Base-by-base conservation (phyloP, 2,329 filamentous ascomycete genomes). In the Colletotrichum destructivum region DNA sequence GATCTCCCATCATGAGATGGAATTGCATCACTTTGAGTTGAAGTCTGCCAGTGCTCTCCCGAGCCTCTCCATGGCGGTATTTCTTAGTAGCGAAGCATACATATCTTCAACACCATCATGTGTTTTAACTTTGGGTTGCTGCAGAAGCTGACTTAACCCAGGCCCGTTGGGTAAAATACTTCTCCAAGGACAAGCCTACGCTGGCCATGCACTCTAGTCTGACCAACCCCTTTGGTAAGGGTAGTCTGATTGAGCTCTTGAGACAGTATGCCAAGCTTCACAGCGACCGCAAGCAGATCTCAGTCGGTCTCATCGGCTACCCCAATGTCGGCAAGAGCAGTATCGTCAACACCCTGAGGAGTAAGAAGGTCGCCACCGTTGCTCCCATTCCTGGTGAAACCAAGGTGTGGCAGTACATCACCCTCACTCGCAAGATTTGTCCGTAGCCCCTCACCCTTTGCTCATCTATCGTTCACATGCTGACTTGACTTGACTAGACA, bases 41-140 rank as follows among this genome's bases (percentile, higher is more conserved):
- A 98, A 93, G 87, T 87, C 90, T 91, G 89, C 89, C 90, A 89
- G 89, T 88, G 84, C 89, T 86, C 78, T 82, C 81, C 18, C 21
- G 66, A 74, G 64, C 71, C 68, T 74, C 44, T 52, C 26, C n/a
- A 57, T 95, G 91, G 93, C 90, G 90, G 89, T 89, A 73, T 88
- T 93, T 98, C 96, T 97, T 99, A 99, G 96, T 98, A 93, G 94
- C 93, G 94, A 93, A 92, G 93, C 95, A 96, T 89, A 99, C 86
- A 88, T 84, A 77, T 79, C 75, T 68, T 76, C 62, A 76, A 57
- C 75, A 78, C 73, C 18, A 16, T 71, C 47, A 68, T 52, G 47
- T 46, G 56, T 68, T 54, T 66, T 51, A 40, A 69, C 51, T 11
- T 69, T 59, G 72, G 60, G 65, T 66, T 70, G 57, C 66, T 69